Evolutionary conservation across 176 grass and related monocot species (phyloP).

Genomic region (Poa pratensis): DNA sequence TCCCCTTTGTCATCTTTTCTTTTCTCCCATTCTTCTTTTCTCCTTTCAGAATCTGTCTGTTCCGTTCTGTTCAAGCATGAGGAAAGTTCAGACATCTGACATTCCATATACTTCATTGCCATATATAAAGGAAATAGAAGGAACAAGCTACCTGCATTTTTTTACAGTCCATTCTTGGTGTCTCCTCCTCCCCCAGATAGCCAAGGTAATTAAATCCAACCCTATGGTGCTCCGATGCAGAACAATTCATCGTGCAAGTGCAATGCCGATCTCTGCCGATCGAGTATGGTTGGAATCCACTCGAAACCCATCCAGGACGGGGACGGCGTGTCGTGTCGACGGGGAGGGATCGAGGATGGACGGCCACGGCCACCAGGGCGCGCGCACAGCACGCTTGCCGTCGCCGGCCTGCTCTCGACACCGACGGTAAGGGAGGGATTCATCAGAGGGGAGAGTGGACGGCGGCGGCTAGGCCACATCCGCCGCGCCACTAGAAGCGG

Average conservation of each 20-base stretch:
- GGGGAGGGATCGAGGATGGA: neutral
- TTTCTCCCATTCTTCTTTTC: neutral
- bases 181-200: neutral
- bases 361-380: neutral
- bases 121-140: too few species aligned
- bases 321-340: too few species aligned
- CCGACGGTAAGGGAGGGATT: neutral
- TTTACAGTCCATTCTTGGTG: too few species aligned
- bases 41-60: neutral
- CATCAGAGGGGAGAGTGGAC: neutral
- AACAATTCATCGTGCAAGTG: neutral
- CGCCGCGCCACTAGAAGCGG: neutral
- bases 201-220: neutral
- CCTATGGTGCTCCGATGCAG: neutral
- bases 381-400: neutral
- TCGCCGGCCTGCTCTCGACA: neutral
- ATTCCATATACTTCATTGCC: too few species aligned
- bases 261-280: neutral
- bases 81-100: neutral
- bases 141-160: too few species aligned
- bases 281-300: neutral
- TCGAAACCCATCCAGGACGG: neutral
- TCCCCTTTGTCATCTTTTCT: neutral
- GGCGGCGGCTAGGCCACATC: neutral
- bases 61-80: neutral